Evolutionary conservation across 1,284 basidiomycete genomes (phyloP), one percentile per base, ranked within the genome.

Genomic region (Ceratobasidium sp.): DNA sequence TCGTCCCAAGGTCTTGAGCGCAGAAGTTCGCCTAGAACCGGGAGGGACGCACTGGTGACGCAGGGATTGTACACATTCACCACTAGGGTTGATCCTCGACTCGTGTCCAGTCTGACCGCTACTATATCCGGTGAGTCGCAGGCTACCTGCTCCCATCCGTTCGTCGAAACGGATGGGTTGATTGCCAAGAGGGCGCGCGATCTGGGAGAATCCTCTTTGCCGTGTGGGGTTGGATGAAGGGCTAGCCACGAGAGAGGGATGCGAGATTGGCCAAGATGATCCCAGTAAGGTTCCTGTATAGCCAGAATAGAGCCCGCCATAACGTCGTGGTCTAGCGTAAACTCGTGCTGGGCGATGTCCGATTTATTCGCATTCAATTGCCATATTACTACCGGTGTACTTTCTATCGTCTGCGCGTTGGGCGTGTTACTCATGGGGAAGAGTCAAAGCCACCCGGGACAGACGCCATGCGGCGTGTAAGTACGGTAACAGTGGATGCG

Each of bases 281-380:
- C 55, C 42, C 42, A 3, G 23, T 33, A 44, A 1, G 70, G 70
- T 42, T 72, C 55, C 60, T 72, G 69, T 9, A 71, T 39, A 0
- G 69, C 53, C 0, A 71, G 20, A 0, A 71, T 3, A 1, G 46
- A 71, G 51, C 28, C 69, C 2, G 33, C 1, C 4, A 13, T 51
- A 0, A 51, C n/a, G 28, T 3, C 3, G 12, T 2, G 39, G 26
- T 58, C 39, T 6, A 39, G n/a, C n/a, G n/a, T 39, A 5, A 71
- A 53, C 0, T n/a, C 53, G 53, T 6, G 1, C n/a, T 56, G 51
- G 3, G 69, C 53, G 10, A 12, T 5, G 7, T 3, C 5, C 5
- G 69, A 71, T 40, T 55, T 71, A 39, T 71, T 71, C 5, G 23
- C 28, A 28, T 71, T 71, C 20, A 71, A 1, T 40, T 71, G 33